Conservation (phyloP, 495 filamentous ascomycete species). For the Viridothelium virens region DNA sequence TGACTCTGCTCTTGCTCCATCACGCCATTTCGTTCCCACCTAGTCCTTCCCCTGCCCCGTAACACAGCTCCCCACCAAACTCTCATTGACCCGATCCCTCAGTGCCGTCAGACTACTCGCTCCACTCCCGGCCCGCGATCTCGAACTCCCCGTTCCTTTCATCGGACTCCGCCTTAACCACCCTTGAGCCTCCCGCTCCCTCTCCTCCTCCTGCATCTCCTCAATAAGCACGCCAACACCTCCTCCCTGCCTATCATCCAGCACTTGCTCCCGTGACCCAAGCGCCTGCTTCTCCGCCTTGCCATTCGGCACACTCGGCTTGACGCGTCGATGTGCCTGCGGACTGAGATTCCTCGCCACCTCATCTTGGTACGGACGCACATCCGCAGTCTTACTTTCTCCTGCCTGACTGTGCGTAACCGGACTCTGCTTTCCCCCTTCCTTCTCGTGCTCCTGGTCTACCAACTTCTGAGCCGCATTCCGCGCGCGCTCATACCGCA, state of each 20-base stretch:
- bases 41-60: neutral
- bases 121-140: conserved; percentile 19
- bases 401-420: neutral
- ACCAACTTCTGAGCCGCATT: conserved; percentile 32
- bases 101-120: conserved; percentile 36
- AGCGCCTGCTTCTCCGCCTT: conserved; percentile 28
- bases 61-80: conserved; percentile 29
- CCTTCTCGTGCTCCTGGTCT: conserved; percentile 14
- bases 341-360: neutral
- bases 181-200: conserved; percentile 11
- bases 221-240: conserved; percentile 25
- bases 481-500: conserved; percentile 40
- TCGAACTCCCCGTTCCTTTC: conserved; percentile 30
- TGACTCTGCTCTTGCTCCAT: neutral
- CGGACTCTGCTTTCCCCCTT: neutral
- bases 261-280: conserved; percentile 23
- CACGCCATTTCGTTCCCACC: neutral
- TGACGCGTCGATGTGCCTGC: neutral
- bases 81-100: conserved; percentile 36
- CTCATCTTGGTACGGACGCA: neutral
- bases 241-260: conserved; percentile 23
- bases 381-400: conserved; percentile 11
- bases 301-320: conserved; percentile 17
- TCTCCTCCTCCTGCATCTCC: conserved; percentile 30
- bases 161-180: conserved; percentile 25